Percentiles rank a stretch among this genome's conserved stretches.
Evolutionary conservation across 768 basidiomycete genomes (phyloP).

Genomic region (Russula compacta): DNA sequence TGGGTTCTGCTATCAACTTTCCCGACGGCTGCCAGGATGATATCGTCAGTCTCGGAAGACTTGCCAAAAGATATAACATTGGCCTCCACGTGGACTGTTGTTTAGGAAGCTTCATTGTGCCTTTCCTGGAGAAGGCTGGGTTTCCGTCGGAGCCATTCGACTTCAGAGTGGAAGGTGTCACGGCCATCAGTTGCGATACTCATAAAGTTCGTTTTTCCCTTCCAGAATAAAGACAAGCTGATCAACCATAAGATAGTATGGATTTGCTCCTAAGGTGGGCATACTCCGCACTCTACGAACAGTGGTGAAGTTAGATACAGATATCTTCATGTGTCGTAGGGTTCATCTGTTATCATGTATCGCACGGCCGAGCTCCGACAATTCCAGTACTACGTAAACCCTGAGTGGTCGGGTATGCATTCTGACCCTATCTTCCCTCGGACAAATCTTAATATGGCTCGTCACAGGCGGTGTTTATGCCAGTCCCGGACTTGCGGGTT

Average conservation of each 20-base stretch:
- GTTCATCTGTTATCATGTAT: slow-evolving; percentile 94
- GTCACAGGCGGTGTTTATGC: slow-evolving; percentile 78
- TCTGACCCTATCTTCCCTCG: slow-evolving; percentile 1
- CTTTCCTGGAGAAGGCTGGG: slow-evolving; percentile 77
- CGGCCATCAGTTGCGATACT: slow-evolving; percentile 91
- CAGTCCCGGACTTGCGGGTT: slow-evolving; percentile 83
- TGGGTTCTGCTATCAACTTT: slow-evolving; percentile 81
- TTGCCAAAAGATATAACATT: slow-evolving; percentile 67
- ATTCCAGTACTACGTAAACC: slow-evolving; percentile 81
- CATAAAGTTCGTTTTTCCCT: slow-evolving; percentile 54
- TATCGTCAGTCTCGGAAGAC: slow-evolving; percentile 63
- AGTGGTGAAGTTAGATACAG: background rate
- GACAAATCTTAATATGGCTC: slow-evolving; percentile 19
- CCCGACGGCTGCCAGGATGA: slow-evolving; percentile 83
- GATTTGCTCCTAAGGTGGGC: slow-evolving; percentile 82
- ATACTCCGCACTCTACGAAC: background rate
- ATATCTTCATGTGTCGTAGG: slow-evolving; percentile 35
- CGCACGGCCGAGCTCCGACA: slow-evolving; percentile 62
- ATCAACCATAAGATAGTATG: slow-evolving; percentile 47
- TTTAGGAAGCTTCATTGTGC: slow-evolving; percentile 87
- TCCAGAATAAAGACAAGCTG: slow-evolving; percentile 1
- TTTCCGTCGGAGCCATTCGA: slow-evolving; percentile 73
- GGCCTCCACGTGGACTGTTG: slow-evolving; percentile 95
- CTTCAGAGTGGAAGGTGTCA: slow-evolving; percentile 86
- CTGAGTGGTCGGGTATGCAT: slow-evolving; percentile 62